Evolutionary conservation across 129 eudicot genomes (phyloP).

Genomic region (Helianthus tuberosus): DNA sequence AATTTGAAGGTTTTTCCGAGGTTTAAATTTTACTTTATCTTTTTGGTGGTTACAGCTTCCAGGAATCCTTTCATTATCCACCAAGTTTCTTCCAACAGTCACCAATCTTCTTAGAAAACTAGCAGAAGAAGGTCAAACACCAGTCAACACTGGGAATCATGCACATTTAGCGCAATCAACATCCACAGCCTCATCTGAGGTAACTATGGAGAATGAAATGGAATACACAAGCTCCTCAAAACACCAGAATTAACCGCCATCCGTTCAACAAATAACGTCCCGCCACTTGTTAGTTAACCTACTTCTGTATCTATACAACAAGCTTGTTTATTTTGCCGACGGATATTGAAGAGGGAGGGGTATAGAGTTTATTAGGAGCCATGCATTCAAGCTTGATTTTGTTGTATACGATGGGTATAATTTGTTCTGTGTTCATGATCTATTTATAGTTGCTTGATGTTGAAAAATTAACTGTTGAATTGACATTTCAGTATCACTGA

Average conservation of each 20-base stretch:
- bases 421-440: slow-evolving; percentile 4
- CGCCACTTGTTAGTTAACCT: slow-evolving; percentile 11
- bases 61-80: slow-evolving; percentile 74
- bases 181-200: slow-evolving; percentile 74
- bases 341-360: slow-evolving; percentile 20
- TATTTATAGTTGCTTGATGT: background rate
- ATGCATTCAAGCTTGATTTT: slow-evolving; percentile 19
- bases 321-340: slow-evolving; percentile 17
- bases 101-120: slow-evolving; percentile 82
- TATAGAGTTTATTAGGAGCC: slow-evolving; percentile 30
- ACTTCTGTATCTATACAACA: slow-evolving; percentile 27
- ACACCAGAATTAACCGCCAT: slow-evolving; percentile 42
- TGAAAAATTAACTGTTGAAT: background rate
- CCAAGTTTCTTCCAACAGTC: slow-evolving; percentile 85
- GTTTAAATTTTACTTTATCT: background rate
- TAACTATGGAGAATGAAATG: slow-evolving; percentile 59
- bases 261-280: background rate
- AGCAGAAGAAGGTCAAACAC: slow-evolving; percentile 85
- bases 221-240: slow-evolving; percentile 65
- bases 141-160: slow-evolving; percentile 42
- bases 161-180: slow-evolving; percentile 52
- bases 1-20: background rate
- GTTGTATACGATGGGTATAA: slow-evolving; percentile 36
- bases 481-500: background rate
- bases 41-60: slow-evolving; percentile 65